These are phyloP conservation scores for Herpetospermum pedunculosum DNA, from an alignment of 306 rosid species.

Conservation along the genomic window DNA sequence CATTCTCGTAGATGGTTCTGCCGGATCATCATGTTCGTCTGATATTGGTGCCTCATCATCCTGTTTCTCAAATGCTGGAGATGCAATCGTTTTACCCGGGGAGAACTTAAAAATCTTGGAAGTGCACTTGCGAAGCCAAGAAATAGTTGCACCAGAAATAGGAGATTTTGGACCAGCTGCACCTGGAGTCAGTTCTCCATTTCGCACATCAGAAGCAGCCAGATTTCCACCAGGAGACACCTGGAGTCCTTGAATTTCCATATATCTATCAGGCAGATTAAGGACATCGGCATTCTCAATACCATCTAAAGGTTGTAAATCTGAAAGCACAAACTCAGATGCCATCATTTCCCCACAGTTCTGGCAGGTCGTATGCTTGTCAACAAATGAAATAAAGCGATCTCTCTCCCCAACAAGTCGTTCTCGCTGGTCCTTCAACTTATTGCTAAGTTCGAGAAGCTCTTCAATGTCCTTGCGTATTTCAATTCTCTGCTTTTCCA, in stretches of 20 bases:
- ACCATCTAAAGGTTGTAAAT: slow-evolving; percentile 47
- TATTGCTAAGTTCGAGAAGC: slow-evolving; percentile 61
- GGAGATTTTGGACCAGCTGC: slow-evolving; percentile 35
- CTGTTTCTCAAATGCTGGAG: slow-evolving; percentile 30
- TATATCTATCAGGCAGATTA: slow-evolving; percentile 30
- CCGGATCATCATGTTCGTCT: slow-evolving; percentile 22
- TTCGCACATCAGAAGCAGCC: slow-evolving; percentile 29
- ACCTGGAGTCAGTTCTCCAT: slow-evolving; percentile 29
- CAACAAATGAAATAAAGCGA: slow-evolving; percentile 54
- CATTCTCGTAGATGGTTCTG: slow-evolving; percentile 28
- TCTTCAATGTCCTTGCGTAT: slow-evolving; percentile 75
- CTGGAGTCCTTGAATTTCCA: slow-evolving; percentile 15
- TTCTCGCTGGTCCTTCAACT: slow-evolving; percentile 63
- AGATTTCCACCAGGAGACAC: slow-evolving; percentile 29
- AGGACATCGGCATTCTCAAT: slow-evolving; percentile 54
- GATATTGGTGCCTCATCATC: slow-evolving; percentile 23
- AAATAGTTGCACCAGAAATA: slow-evolving; percentile 56
- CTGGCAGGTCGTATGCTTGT: slow-evolving; percentile 53
- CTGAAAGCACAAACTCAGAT: slow-evolving; percentile 65
- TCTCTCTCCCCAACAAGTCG: slow-evolving; percentile 66
- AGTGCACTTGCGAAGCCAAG: slow-evolving; percentile 88
- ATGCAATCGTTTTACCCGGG: slow-evolving; percentile 40
- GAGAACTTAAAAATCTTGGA: slow-evolving; percentile 72
- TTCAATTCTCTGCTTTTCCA: slow-evolving; percentile 67
- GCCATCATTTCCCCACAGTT: slow-evolving; percentile 55